Evolutionary conservation across 768 basidiomycete species (phyloP), one percentile per base, ranked within the genome.

Genomic region (Leccinum variicolor): DNA sequence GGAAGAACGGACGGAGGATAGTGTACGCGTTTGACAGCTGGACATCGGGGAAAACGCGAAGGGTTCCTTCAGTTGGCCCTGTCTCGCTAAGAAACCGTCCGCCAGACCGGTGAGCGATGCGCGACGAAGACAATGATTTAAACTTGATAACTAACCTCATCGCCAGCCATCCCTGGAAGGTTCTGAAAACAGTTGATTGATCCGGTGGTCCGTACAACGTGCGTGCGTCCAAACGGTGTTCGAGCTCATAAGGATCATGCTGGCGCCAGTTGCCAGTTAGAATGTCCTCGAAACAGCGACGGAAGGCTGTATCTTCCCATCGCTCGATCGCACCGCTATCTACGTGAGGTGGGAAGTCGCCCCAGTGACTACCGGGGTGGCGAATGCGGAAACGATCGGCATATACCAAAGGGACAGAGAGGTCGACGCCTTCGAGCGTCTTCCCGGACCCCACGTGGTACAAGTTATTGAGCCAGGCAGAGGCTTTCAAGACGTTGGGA

Each of bases 121-220:
- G 4, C 17, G 9, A 52, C 21, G 7, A 41, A 31, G 41, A 19
- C 19, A 45, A 36, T 21, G n/a, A 26, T 14, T 17, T 59, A 17
- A 58, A 53, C 17, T 57, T 19, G 19, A 10, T 1, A 53, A 56
- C 65, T 6, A 51, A 87, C 84, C 83, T 85, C 76, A 87, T 76
- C 2, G 87, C 78, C 13, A 88, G 69, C 89, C 89, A 91, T n/a
- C 88, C 89, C 64, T 90, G 89, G 75, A 86, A 91, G 3, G 85
- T 83, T 52, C 82, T 74, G 66, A 85, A 83, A 7, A 83, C 75
- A 55, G 69, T 81, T 23, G 80, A 77, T 70, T 82, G 84, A 55
- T 75, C 78, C 5, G 79, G 76, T 15, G 79, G 76, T 41, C 83
- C 78, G 70, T 90, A 89, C 56, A 91, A 64, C 19, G 87, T 84